Evolutionary conservation across 2,329 filamentous ascomycete genomes (phyloP), one percentile per base, ranked within the genome.

Genomic region (Ascochyta viciae-villosae): DNA sequence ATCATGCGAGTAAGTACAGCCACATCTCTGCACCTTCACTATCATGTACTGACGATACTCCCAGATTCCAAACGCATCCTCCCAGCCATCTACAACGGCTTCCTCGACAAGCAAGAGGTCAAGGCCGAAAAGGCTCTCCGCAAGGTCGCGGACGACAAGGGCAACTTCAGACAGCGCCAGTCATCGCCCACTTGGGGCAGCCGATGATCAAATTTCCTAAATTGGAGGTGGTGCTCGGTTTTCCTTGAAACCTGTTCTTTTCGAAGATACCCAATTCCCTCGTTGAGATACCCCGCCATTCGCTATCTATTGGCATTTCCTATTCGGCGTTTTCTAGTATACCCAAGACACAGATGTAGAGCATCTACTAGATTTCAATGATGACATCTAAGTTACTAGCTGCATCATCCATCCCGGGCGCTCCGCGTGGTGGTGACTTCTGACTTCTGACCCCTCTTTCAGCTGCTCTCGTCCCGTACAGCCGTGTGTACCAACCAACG

Each of bases 1-100:
- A 90, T 62, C 92, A 96, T 79, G 91, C 90, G 40, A 92, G 94
- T 82, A 86, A 74, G 80, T 80, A 45, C 38, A 41, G 6, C 22
- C 4, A 31, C 33, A 47, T 7, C n/a, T 26, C n/a, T 7, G 9
- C 37, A 7, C 33, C n/a, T 15, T 43, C 33, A n/a, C 10, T 10
- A 24, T 8, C 35, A 19, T 47, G 34, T 44, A 33, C 63, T 73
- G 59, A 72, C 42, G 29, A 8, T 3, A 8, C 12, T 4, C 13
- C 10, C 43, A 75, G 73, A 75, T 58, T 74, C 72, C 2, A 68
- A 70, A 45, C 64, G 73, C 39, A 58, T 75, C 49, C 66, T 76
- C 27, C 73, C 72, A 15, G 39, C 54, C 23, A 45, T 76, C 48
- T 76, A 74, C 57, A 76, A 76, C 47, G 63, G 68, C 31, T 76